phyloP scores from a whole-genome alignment of 1,284 basidiomycete species.

The Vanrija sp. region DNA sequence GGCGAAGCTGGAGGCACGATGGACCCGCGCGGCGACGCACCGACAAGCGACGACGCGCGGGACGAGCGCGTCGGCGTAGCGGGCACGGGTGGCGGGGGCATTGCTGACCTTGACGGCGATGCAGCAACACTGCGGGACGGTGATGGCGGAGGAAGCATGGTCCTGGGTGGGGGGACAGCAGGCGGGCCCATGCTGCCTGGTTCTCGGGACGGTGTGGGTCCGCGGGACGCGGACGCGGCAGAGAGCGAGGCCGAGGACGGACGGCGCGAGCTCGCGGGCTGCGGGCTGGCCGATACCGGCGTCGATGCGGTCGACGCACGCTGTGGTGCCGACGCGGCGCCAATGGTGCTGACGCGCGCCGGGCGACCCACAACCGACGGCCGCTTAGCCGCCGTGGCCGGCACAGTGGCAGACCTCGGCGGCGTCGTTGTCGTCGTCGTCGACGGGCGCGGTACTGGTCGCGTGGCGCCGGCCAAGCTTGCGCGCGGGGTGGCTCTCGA shows the following conservation, averaged over 20 bases:
- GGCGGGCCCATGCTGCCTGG: not conserved
- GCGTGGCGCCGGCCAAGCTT: not conserved
- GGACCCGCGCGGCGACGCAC: no score
- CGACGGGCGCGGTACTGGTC: not conserved
- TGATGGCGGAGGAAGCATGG: not conserved
- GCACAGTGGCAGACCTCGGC: not conserved
- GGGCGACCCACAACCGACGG: not conserved
- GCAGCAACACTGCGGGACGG: not conserved
- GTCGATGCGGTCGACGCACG: not conserved
- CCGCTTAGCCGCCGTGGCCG: not conserved
- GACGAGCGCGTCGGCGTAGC: not conserved
- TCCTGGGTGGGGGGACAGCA: not conserved
- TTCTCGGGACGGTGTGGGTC: not conserved
- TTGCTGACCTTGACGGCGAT: not conserved
- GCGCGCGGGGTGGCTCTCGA: not conserved
- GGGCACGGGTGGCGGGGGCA: conserved; percentile 1
- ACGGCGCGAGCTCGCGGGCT: not conserved
- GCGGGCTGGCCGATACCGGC: not conserved
- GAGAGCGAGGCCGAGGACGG: not conserved
- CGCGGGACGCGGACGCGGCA: not conserved
- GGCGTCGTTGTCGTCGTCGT: not conserved
- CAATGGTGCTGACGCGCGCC: not conserved
- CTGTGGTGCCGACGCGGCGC: not conserved
- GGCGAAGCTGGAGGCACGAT: no score
- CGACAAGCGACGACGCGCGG: no score